Evolutionary conservation across 257 asterid genomes (phyloP), one percentile per base, ranked within the genome.

Genomic region (Primulina huaijiensis): DNA sequence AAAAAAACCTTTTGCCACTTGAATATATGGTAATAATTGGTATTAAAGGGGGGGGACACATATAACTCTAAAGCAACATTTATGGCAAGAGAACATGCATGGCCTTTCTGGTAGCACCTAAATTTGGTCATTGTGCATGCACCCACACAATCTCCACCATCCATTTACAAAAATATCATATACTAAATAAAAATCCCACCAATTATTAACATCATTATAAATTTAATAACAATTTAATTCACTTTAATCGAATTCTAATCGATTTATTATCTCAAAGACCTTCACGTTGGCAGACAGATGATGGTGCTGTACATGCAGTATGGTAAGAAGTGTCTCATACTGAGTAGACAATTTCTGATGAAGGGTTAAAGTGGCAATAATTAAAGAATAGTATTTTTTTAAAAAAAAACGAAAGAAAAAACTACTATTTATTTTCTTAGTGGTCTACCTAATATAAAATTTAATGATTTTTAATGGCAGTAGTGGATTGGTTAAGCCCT

Each of bases 401-500:
- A 30, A 3, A 31, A 31, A 31, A 31, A 31, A 31, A 31, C 30
- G 25, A 23, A 0, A 23, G 5, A 30, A 30, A 2, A 3, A 31
- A 31, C 34, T 31, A 31, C 0, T 31, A 31, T 0, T 31, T 31
- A 7, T 31, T 31, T 27, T 27, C 3, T 27, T 27, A 27, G 30
- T 27, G 30, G 0, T 27, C 30, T 27, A 0, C 3, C 30, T 27
- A 27, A 27, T 27, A 31, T 31, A n/a, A 9, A 64, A 74, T 35
- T 64, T 62, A 76, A 74, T 74, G 9, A 25, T 46, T 21, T n/a
- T 66, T n/a, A 43, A 69, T 74, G 80, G 78, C 73, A 64, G 57
- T 63, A 70, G 60, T 21, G 50, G 29, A 77, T 67, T 71, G 76
- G 80, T 46, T 77, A 43, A 21, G 33, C 40, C 25, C 73, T 59